phyloP scores from a whole-genome alignment of 2,329 filamentous ascomycete species.

The Ophiosphaerella herpotricha region DNA sequence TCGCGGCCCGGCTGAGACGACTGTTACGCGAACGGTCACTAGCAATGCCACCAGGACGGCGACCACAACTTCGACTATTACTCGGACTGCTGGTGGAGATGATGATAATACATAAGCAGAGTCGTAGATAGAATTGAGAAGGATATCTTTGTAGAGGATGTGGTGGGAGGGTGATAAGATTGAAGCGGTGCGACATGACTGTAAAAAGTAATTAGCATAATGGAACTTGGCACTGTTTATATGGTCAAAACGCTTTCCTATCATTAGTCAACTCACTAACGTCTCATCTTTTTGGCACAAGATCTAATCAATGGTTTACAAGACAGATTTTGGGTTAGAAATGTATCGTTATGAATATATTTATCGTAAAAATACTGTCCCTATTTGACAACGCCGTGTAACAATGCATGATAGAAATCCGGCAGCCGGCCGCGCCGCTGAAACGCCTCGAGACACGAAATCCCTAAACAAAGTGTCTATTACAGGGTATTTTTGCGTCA shows the following conservation, averaged over 20 bases:
- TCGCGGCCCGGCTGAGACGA: slow-evolving; percentile 26
- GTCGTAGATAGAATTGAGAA: neutral
- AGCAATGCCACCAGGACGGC: slow-evolving; percentile 21
- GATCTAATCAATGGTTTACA: no score
- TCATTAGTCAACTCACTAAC: no score
- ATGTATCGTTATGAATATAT: no score
- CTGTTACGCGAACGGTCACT: slow-evolving; percentile 28
- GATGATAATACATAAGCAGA: slow-evolving; percentile 2
- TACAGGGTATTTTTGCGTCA: slow-evolving; percentile 2
- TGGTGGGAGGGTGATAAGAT: neutral
- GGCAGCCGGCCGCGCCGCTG: no score
- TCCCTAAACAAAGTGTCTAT: neutral
- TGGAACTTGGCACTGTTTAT: no score
- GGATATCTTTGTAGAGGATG: neutral
- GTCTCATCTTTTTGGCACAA: no score
- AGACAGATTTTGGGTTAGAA: no score
- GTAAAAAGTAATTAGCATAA: no score
- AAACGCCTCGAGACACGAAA: neutral
- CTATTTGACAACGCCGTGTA: no score
- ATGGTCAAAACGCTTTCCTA: no score
- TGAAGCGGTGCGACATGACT: neutral
- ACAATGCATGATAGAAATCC: no score
- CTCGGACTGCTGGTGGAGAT: slow-evolving; percentile 8
- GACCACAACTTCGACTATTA: slow-evolving; percentile 29
- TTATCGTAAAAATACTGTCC: no score